A percentile compares a stretch with the other conserved stretches of the same genome.
phyloP scores from a whole-genome alignment of 176 grass and related monocot genomes.

The Aegilops longissima region DNA sequence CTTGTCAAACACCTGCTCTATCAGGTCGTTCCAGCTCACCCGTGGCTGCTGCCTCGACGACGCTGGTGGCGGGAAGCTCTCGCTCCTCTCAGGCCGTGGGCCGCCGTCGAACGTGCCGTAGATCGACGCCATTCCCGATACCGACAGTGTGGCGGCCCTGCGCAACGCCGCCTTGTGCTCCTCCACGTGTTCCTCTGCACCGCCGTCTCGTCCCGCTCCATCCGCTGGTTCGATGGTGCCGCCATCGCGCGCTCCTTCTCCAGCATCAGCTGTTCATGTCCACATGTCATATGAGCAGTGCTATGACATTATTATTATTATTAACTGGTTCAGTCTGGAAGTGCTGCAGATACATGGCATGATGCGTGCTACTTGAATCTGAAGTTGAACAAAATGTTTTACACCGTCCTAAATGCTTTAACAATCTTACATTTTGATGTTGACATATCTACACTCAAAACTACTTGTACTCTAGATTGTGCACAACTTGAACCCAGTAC shows the following conservation, averaged over 20 bases:
- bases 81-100: slow-evolving; percentile 34
- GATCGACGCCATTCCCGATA: slow-evolving; percentile 50
- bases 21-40: slow-evolving; percentile 84
- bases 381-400: not conserved
- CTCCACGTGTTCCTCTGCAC: slow-evolving; percentile 64
- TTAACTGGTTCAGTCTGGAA: not conserved
- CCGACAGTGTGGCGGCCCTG: slow-evolving; percentile 65
- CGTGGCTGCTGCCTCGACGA: slow-evolving; percentile 48
- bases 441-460: slow-evolving; percentile 2
- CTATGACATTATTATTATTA: not conserved
- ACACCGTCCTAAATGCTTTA: not conserved
- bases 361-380: not conserved
- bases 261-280: slow-evolving; percentile 57
- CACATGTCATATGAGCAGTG: not conserved
- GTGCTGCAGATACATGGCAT: not conserved
- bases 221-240: slow-evolving; percentile 69
- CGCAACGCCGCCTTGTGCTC: slow-evolving; percentile 79
- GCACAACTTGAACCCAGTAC: not conserved
- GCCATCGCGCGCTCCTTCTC: slow-evolving; percentile 56
- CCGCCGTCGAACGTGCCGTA: slow-evolving; percentile 68
- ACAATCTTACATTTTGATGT: not conserved
- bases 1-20: slow-evolving; percentile 77
- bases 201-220: slow-evolving; percentile 75
- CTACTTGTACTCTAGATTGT: not conserved
- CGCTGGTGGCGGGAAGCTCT: slow-evolving; percentile 27